Evolutionary conservation across 768 basidiomycete species (phyloP), one percentile per base, ranked within the genome.

Genomic region (Rhodotorula taiwanensis): DNA sequence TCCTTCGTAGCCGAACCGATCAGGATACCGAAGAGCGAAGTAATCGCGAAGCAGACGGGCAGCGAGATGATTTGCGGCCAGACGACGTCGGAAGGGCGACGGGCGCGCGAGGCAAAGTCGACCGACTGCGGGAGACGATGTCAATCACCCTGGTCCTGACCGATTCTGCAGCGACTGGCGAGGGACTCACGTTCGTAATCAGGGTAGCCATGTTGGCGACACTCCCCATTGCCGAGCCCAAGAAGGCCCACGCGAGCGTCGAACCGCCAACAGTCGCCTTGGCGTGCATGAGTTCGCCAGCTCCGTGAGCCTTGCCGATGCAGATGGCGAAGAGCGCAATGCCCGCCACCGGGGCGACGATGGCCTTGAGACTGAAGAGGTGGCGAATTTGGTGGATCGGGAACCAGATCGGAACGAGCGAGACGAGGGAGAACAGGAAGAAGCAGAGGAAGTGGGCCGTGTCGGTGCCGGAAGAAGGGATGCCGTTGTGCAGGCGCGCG

Each of bases 341-440:
- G 39, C 83, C 86, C 18, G 85, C 86, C 49, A 79, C 79, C 2
- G 87, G 87, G 5, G 83, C 83, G 41, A 89, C 78, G 66, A 87
- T 79, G 6, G 86, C 83, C 75, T 90, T 91, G 70, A 85, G 71
- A 7, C 85, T 85, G 79, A 91, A 90, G 60, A 90, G 79, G 74
- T 88, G 86, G 47, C 85, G 85, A 64, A 88, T 85, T 72, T 85
- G 81, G 78, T 90, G 87, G 52, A 89, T 83, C 16, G 86, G 87
- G 69, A 88, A 85, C 39, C 48, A 68, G 53, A 65, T 61, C 33
- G 41, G 27, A 84, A 83, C 14, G 34, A 89, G 80, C 36, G 84
- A 86, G 43, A 88, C 80, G 31, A 89, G 76, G 85, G 87, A 90
- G 79, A 89, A 92, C 61, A 91, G 79, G 80, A 91, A 85, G 82